These are phyloP conservation scores for Russula brevipes DNA, from an alignment of 768 basidiomycete genomes.

Conservation along the genomic window DNA sequence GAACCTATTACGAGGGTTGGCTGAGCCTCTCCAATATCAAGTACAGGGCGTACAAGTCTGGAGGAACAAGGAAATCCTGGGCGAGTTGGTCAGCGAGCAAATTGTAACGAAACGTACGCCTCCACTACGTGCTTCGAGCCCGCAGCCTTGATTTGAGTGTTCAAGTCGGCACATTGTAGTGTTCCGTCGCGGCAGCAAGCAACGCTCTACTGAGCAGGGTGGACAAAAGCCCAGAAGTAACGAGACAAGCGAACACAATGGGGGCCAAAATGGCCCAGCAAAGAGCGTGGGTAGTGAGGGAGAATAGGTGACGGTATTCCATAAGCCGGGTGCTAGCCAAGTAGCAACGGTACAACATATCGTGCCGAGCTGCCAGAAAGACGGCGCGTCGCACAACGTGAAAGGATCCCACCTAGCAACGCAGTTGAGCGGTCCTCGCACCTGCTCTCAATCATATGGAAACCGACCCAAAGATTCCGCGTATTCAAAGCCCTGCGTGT, in stretches of 20 bases:
- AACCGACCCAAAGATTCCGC: too few species aligned
- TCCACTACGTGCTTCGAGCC: slow-evolving; percentile 32
- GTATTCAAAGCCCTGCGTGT: too few species aligned
- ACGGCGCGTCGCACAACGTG: too few species aligned
- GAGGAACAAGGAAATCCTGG: background rate
- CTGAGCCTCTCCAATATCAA: background rate
- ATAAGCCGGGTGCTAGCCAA: too few species aligned
- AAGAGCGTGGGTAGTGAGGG: background rate
- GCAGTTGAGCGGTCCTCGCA: too few species aligned
- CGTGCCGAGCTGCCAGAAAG: too few species aligned
- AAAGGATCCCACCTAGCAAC: too few species aligned
- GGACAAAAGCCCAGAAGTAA: background rate
- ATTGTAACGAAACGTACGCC: background rate
- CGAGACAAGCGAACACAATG: background rate
- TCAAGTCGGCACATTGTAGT: background rate
- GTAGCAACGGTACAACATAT: too few species aligned
- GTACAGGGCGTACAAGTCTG: background rate
- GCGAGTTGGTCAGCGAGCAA: background rate
- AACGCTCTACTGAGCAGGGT: background rate
- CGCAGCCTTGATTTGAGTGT: slow-evolving; percentile 4
- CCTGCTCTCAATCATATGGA: too few species aligned
- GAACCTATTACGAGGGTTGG: background rate
- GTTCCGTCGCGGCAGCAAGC: background rate
- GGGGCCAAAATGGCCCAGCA: background rate
- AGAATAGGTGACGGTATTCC: too few species aligned